A percentile compares a stretch with the other conserved stretches of the same genome.
These are phyloP conservation scores for Xylariaceae sp. DNA, from an alignment of 2,329 filamentous ascomycete genomes.

Conservation along the genomic window DNA sequence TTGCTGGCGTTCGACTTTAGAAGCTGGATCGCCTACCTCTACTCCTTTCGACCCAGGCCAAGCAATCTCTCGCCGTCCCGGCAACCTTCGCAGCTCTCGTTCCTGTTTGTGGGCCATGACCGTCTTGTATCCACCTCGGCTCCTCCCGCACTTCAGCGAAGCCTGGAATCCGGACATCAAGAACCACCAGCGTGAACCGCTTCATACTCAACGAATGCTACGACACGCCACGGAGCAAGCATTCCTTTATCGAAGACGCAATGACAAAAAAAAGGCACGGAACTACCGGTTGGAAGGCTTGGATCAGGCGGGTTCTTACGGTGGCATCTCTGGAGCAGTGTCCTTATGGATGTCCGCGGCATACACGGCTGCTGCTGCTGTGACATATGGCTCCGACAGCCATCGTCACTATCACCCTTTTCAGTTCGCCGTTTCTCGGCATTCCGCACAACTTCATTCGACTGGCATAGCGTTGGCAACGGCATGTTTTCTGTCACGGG, in stretches of 20 bases:
- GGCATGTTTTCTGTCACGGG: conserved; percentile 13
- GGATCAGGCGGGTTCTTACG: background rate
- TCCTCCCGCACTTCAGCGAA: conserved; percentile 17
- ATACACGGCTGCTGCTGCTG: background rate
- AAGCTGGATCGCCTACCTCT: conserved; percentile 42
- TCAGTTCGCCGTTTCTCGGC: conserved; percentile 3
- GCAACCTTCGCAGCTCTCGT: conserved; percentile 41
- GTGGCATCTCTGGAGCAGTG: background rate
- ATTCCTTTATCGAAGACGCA: background rate
- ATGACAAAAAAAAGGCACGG: background rate
- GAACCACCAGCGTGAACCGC: background rate
- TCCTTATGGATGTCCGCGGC: background rate
- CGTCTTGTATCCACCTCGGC: conserved; percentile 32
- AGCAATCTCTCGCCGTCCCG: conserved; percentile 22
- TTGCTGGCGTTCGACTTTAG: conserved; percentile 36
- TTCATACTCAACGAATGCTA: background rate
- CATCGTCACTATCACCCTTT: conserved; percentile 5
- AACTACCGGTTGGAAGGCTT: background rate
- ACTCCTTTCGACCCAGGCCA: conserved; percentile 34
- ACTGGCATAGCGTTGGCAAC: conserved; percentile 20
- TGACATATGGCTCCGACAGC: background rate
- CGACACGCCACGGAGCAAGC: background rate
- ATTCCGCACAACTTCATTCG: conserved; percentile 8
- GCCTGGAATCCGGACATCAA: background rate
- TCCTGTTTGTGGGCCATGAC: conserved; percentile 39